Percentiles rank a stretch among this genome's conserved stretches.
Conservation (phyloP, 163 green algal genomes). For the Chlamydomonas reinhardtii region DNA sequence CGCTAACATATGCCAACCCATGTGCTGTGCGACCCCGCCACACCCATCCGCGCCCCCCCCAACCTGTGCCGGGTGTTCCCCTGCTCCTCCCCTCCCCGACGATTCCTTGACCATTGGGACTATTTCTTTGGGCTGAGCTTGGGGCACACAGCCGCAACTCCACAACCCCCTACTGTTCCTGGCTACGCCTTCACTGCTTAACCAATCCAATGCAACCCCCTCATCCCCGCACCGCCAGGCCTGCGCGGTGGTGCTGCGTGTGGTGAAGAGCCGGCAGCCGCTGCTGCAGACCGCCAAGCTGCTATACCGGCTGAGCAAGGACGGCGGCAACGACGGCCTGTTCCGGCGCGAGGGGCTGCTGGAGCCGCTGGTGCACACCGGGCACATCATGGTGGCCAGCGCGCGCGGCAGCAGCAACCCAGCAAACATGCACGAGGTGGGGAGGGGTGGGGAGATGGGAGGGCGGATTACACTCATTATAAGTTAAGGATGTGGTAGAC, state of each 20-base stretch:
- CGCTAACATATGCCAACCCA: too few species aligned
- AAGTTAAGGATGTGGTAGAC: too few species aligned
- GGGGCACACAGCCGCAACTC: too few species aligned
- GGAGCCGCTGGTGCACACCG: conserved; percentile 60
- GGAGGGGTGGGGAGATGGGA: too few species aligned
- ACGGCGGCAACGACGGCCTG: conserved; percentile 61
- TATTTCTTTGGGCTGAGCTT: too few species aligned
- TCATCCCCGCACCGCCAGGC: conserved; percentile 13
- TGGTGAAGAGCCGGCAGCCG: conserved; percentile 48
- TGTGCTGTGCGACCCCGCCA: too few species aligned
- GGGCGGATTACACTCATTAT: neutral
- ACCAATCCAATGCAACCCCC: neutral
- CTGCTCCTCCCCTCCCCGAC: too few species aligned
- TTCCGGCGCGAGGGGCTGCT: conserved; percentile 65
- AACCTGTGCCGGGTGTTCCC: too few species aligned
- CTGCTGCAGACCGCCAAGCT: conserved; percentile 68
- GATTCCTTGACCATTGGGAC: too few species aligned
- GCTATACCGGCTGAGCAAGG: conserved; percentile 72
- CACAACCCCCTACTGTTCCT: too few species aligned
- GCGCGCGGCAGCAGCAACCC: conserved; percentile 18
- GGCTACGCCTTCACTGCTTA: too few species aligned
- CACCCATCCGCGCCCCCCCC: too few species aligned
- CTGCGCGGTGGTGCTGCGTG: conserved; percentile 54
- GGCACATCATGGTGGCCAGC: conserved; percentile 48
- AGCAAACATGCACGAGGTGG: conserved; percentile 51